Conservation (phyloP, 805 yeast genomes). For the Wickerhamomyces canadensis region DNA sequence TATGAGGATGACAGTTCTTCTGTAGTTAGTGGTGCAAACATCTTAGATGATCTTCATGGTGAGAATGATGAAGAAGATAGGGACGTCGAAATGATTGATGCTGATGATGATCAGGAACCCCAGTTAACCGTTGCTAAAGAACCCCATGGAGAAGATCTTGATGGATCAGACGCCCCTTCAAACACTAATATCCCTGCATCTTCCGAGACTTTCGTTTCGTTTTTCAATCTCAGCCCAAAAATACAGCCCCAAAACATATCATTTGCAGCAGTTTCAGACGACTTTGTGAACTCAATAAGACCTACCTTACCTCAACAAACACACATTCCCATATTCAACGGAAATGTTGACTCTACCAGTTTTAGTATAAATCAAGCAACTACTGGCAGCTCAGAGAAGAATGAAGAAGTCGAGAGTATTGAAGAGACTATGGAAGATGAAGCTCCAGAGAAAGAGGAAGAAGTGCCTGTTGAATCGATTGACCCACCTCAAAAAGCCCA, state of each 20-base stretch:
- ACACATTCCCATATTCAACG: no score
- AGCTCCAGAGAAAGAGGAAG: no score
- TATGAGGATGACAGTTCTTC: no score
- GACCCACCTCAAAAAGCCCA: no score
- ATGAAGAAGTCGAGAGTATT: no score
- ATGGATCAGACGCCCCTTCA: background rate
- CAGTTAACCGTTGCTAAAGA: no score
- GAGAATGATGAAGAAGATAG: background rate
- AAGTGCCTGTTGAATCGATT: no score
- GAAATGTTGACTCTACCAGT: background rate
- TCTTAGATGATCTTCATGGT: conserved; percentile 2
- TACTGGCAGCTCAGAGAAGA: no score
- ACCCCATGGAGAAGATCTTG: background rate
- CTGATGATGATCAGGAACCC: conserved; percentile 1
- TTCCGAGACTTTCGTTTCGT: conserved; percentile 1
- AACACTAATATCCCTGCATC: background rate
- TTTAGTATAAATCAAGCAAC: no score
- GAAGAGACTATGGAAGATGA: no score
- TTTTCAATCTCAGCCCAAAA: background rate
- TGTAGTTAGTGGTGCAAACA: background rate
- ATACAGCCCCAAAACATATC: background rate
- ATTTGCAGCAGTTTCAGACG: background rate
- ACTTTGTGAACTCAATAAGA: background rate
- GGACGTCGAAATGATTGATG: background rate
- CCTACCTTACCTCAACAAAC: background rate